Evolutionary conservation across 352 stramenopile species (phyloP).

Genomic region (Globisporangium paddicum): DNA sequence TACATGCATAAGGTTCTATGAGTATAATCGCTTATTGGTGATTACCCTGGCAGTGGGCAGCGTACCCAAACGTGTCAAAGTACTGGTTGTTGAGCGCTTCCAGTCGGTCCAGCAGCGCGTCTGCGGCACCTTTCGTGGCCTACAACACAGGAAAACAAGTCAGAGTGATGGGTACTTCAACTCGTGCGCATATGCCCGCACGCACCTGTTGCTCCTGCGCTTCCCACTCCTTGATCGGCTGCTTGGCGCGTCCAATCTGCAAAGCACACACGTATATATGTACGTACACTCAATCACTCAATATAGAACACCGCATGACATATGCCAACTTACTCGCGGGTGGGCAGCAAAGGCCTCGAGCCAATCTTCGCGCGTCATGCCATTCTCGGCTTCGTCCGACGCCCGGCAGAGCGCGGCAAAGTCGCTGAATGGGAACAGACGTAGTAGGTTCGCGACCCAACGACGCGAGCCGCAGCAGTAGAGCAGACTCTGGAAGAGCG

Average conservation of each 20-base stretch:
- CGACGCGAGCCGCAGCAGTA: constrained; percentile 56
- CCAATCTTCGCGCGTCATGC: constrained; percentile 49
- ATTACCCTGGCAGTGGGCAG: not conserved
- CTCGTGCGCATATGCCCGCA: not conserved
- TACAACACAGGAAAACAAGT: constrained; percentile 7
- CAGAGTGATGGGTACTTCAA: not conserved
- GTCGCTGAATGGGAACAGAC: constrained; percentile 34
- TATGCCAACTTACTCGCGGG: constrained; percentile 31
- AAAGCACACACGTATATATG: no score
- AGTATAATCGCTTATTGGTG: no score
- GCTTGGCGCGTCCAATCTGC: constrained; percentile 64
- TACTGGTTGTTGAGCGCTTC: constrained; percentile 65
- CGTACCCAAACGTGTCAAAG: constrained; percentile 65
- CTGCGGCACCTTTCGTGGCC: constrained; percentile 48
- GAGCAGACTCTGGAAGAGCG: constrained; percentile 37
- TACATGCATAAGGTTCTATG: not conserved
- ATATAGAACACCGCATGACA: no score
- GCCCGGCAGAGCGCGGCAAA: constrained; percentile 36
- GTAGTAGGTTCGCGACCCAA: constrained; percentile 42
- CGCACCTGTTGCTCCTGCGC: constrained; percentile 66
- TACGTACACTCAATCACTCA: not conserved
- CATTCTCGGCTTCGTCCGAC: constrained; percentile 32
- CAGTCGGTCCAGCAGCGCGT: constrained; percentile 47
- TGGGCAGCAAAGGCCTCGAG: constrained; percentile 68
- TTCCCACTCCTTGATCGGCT: constrained; percentile 66